Percentiles rank a stretch among this genome's conserved stretches.
phyloP scores from a whole-genome alignment of 1,284 basidiomycete genomes.

The Mycosarcoma maydis region DNA sequence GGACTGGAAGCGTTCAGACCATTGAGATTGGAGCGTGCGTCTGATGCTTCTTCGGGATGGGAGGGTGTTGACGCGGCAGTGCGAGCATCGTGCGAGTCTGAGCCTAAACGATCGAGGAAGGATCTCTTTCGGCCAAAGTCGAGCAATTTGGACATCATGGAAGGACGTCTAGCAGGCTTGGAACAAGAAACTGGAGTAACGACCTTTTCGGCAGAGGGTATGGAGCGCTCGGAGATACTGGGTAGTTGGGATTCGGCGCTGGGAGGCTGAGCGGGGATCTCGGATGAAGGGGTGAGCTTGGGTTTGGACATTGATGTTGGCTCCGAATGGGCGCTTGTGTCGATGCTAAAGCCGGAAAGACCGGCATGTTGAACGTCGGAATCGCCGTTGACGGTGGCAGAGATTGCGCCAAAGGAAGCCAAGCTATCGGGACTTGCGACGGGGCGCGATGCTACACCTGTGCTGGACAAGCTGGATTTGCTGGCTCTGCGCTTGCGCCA shows the following conservation, averaged over 20 bases:
- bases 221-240: conserved; percentile 31
- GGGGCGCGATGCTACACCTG: conserved; percentile 13
- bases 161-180: conserved; percentile 30
- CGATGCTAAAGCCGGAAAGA: conserved; percentile 12
- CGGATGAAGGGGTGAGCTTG: conserved; percentile 3
- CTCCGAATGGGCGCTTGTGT: conserved; percentile 2
- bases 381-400: conserved; percentile 14
- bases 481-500: conserved; percentile 25
- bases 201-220: conserved; percentile 16
- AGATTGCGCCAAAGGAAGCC: conserved; percentile 20
- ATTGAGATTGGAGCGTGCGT: neutral
- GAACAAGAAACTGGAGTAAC: conserved; percentile 4
- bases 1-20: conserved; percentile 3
- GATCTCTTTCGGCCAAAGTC: conserved; percentile 41
- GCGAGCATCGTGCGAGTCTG: conserved; percentile 12
- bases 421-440: conserved; percentile 29
- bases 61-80: conserved; percentile 11
- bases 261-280: conserved; percentile 6
- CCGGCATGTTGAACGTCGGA: conserved; percentile 11
- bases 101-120: conserved; percentile 25
- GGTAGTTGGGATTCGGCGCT: conserved; percentile 15
- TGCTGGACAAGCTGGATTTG: conserved; percentile 24
- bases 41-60: conserved; percentile 8
- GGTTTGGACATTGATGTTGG: neutral
- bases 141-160: conserved; percentile 46